Evolutionary conservation across 2,329 filamentous ascomycete genomes (phyloP).

Genomic region (Byssoonygena ceratinophila): DNA sequence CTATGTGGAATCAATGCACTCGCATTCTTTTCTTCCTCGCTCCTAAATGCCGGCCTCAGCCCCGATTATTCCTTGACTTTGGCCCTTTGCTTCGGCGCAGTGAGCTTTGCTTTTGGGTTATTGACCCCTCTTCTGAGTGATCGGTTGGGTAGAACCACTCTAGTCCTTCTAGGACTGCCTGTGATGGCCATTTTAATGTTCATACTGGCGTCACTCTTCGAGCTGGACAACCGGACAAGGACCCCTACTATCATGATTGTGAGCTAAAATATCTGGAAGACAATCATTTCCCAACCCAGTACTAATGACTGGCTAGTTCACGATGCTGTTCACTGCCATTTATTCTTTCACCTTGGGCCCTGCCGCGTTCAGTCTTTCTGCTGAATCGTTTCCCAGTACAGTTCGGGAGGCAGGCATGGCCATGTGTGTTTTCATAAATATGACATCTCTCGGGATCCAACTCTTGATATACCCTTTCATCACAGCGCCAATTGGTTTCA

Average conservation of each 20-base stretch:
- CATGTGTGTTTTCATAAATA: constrained; percentile 11
- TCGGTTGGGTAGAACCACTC: constrained; percentile 6
- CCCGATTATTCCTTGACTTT: not conserved
- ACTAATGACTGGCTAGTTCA: constrained; percentile 5
- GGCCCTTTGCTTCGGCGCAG: constrained; percentile 9
- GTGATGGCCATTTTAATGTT: constrained; percentile 10
- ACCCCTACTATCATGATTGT: constrained; percentile 4
- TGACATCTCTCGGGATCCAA: constrained; percentile 11
- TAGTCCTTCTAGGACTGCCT: constrained; percentile 9
- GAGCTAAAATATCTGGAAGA: not conserved
- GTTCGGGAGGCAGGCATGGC: constrained; percentile 11
- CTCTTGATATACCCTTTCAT: constrained; percentile 10
- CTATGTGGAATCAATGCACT: constrained; percentile 10
- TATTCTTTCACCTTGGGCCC: constrained; percentile 10
- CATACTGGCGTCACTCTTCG: constrained; percentile 9
- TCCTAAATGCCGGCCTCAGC: not conserved
- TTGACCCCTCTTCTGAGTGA: constrained; percentile 9
- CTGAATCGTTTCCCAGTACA: constrained; percentile 11
- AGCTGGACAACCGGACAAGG: constrained; percentile 1
- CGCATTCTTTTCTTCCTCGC: constrained; percentile 10
- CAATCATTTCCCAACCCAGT: not conserved
- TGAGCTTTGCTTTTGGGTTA: constrained; percentile 8
- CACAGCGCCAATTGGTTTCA: constrained; percentile 8
- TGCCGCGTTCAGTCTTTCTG: constrained; percentile 9
- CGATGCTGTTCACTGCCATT: constrained; percentile 9